Base-by-base conservation (phyloP, 805 yeast genomes). In the Monosporozyma siamensis region DNA sequence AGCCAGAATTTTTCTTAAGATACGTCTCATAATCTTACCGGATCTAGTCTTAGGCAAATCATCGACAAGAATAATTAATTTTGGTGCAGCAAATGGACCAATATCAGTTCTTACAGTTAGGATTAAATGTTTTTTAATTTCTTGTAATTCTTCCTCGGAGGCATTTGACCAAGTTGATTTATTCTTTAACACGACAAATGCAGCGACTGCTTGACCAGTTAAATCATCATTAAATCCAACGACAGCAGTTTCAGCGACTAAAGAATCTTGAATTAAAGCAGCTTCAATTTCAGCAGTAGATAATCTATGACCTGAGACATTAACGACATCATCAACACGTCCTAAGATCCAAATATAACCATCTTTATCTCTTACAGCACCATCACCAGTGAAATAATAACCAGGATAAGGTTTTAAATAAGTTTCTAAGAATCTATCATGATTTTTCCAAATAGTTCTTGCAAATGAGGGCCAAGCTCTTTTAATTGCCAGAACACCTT, bases 231-330 rank as follows among this genome's bases (percentile, higher is more conserved):
- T 75, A 64, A 78, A 78, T 41, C 95, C 95, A 51, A 84, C 88
- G 43, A 83, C 94, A 6, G 94, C 94, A 54, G 81, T 71, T 64
- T 83, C 95, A 34, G 82, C 77, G 41, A 84, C 88, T 38, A 72
- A 67, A 20, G 70, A 64, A 63, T 82, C 83, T 63, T 82, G 90
- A 50, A 81, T 71, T 48, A 84, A 68, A 6, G 90, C 88, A 38
- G 89, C 84, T 66, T 84, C 94, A 52, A 84, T 83, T 65, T 84
- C 94, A 29, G 94, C 87, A 38, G 94, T 84, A n/a, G 92, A 82
- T 54, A 84, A 70, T 61, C 94, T 72, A 68, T 84, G 94, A 44
- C 94, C 94, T 27, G 87, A 78, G 34, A 84, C 92, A 59, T 84
- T 84, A 41, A 84, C 94, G 46, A 84, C 94, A 61, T 84, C 94